These are phyloP conservation scores for Salix brachista DNA, from an alignment of 345 rosid genomes.

Conservation along the genomic window DNA sequence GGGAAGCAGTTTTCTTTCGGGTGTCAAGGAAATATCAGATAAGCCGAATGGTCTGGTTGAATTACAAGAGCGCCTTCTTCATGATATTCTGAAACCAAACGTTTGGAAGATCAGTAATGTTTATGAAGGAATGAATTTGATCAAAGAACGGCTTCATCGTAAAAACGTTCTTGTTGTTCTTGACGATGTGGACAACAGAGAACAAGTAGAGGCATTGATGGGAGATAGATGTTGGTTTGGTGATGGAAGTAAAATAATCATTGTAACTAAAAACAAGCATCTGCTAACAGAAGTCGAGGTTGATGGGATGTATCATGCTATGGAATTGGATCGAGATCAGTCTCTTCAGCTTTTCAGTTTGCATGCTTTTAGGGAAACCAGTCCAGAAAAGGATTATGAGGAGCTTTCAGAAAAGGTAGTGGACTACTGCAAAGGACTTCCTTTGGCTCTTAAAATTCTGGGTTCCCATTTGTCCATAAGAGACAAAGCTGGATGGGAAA, in stretches of 20 bases:
- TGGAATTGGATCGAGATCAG: neutral
- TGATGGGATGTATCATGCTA: neutral
- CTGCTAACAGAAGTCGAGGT: neutral
- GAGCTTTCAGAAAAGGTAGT: neutral
- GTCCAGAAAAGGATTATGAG: neutral
- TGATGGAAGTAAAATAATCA: neutral
- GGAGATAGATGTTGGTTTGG: neutral
- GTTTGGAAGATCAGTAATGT: neutral
- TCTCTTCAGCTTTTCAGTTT: neutral
- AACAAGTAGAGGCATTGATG: neutral
- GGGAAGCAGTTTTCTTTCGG: neutral
- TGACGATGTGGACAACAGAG: constrained; percentile 1
- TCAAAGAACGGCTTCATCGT: neutral
- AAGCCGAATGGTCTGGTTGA: neutral
- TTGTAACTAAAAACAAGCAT: neutral
- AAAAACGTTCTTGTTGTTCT: constrained; percentile 2
- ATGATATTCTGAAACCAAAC: neutral
- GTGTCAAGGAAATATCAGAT: neutral
- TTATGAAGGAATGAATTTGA: neutral
- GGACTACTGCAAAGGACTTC: neutral
- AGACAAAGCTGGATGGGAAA: neutral
- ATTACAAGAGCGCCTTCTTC: neutral
- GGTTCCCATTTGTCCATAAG: constrained; percentile 1
- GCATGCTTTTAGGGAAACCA: constrained; percentile 1
- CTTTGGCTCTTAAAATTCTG: neutral